Conservation (phyloP, 805 yeast genomes). For the Diddensiella caesifluorescens region DNA sequence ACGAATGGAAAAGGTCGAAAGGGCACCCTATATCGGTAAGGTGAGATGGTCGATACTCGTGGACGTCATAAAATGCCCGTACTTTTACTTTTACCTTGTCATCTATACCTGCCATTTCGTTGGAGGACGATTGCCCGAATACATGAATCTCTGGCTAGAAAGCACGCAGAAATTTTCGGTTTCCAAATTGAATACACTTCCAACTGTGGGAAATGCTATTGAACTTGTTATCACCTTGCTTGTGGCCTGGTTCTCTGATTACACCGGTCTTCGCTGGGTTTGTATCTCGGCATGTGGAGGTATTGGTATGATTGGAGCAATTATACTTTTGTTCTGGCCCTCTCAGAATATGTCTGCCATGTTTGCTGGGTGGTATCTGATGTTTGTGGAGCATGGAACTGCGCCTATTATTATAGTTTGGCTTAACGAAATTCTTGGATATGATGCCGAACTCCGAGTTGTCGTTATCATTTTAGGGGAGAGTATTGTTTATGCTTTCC, state of each 20-base stretch:
- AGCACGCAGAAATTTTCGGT: slow-evolving; percentile 19
- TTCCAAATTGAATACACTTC: slow-evolving; percentile 2
- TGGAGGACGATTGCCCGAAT: slow-evolving; percentile 1
- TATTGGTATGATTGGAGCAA: slow-evolving; percentile 6
- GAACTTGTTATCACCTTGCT: slow-evolving; percentile 3
- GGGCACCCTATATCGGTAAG: no score
- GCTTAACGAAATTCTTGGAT: slow-evolving; percentile 1
- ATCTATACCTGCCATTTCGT: slow-evolving; percentile 1
- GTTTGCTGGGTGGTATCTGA: slow-evolving; percentile 8
- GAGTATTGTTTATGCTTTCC: background rate
- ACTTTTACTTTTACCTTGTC: slow-evolving; percentile 1
- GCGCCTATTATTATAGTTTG: slow-evolving; percentile 5
- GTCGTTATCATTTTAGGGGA: background rate
- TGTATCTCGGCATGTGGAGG: background rate
- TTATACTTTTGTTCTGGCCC: background rate
- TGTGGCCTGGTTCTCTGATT: slow-evolving; percentile 6
- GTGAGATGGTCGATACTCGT: no score
- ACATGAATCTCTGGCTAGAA: slow-evolving; percentile 6
- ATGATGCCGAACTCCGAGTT: background rate
- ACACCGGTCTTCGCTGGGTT: slow-evolving; percentile 3
- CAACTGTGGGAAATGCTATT: slow-evolving; percentile 7
- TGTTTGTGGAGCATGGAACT: slow-evolving; percentile 4
- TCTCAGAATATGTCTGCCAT: background rate
- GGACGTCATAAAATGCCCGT: no score
- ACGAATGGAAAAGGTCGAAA: no score